Evolutionary conservation across 2,329 filamentous ascomycete genomes (phyloP).

Genomic region (Cytospora paraplurivora): DNA sequence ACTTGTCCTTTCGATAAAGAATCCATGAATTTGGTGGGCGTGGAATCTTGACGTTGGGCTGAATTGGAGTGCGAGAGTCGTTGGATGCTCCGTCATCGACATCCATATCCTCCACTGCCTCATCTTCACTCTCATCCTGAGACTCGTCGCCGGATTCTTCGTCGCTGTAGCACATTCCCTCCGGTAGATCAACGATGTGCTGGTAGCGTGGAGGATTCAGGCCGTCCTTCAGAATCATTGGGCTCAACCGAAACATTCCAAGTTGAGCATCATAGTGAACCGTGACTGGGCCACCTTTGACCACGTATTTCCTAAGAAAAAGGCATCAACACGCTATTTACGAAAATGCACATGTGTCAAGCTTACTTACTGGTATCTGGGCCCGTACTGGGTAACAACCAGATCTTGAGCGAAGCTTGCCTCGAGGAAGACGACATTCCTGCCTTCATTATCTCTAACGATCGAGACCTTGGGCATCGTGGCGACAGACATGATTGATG

Average conservation of each 20-base stretch:
- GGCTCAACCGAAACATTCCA: slow-evolving; percentile 7
- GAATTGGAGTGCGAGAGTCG: background rate
- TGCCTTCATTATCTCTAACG: slow-evolving; percentile 13
- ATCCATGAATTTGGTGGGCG: slow-evolving; percentile 34
- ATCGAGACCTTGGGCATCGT: background rate
- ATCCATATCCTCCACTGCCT: background rate
- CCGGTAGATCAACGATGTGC: slow-evolving; percentile 7
- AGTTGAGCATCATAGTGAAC: background rate
- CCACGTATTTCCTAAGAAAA: background rate
- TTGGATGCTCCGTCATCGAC: background rate
- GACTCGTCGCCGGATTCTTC: background rate
- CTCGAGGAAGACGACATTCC: slow-evolving; percentile 4
- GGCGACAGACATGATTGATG: background rate
- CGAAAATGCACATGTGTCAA: background rate
- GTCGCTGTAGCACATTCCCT: background rate
- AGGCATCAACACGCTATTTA: background rate
- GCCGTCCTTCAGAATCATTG: background rate
- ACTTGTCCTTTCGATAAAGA: slow-evolving; percentile 22
- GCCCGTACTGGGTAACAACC: background rate
- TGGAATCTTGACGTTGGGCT: background rate
- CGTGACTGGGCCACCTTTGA: slow-evolving; percentile 12
- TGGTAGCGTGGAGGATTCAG: slow-evolving; percentile 3
- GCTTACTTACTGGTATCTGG: slow-evolving; percentile 16
- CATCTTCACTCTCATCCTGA: background rate
- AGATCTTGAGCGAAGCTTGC: background rate